Percentiles rank a stretch among this genome's conserved stretches.
Evolutionary conservation across 768 basidiomycete genomes (phyloP).

Genomic region (Pisolithus marmoratus): DNA sequence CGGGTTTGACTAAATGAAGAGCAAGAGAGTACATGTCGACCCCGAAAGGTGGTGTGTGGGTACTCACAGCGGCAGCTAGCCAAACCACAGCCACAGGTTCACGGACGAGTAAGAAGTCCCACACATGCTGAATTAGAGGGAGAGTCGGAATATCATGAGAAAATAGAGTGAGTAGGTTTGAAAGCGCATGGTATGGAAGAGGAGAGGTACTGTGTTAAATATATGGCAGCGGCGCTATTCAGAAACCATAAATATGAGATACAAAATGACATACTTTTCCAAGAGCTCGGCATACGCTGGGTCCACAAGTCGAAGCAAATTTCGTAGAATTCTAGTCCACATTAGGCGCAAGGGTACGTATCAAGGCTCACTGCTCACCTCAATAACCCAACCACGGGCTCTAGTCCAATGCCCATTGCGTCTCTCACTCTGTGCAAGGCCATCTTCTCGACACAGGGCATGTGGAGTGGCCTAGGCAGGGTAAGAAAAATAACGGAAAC

Average conservation of each 20-base stretch:
- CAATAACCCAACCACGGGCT: slow-evolving; percentile 78
- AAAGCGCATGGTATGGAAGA: slow-evolving; percentile 84
- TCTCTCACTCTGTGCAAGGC: slow-evolving; percentile 54
- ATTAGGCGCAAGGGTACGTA: background rate
- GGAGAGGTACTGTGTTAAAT: slow-evolving; percentile 51
- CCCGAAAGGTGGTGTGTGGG: background rate
- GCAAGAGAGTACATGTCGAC: no score
- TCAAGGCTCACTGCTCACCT: slow-evolving; percentile 35
- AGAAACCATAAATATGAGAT: background rate
- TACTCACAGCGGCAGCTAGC: slow-evolving; percentile 72
- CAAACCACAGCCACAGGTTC: slow-evolving; percentile 81
- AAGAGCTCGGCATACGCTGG: slow-evolving; percentile 63
- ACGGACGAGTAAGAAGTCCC: slow-evolving; percentile 81
- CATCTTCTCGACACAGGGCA: slow-evolving; percentile 42
- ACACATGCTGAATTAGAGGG: slow-evolving; percentile 85
- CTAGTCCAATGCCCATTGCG: slow-evolving; percentile 81
- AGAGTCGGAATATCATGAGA: slow-evolving; percentile 89
- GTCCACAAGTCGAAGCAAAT: slow-evolving; percentile 67
- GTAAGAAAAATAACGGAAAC: slow-evolving; percentile 79
- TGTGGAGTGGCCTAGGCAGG: slow-evolving; percentile 52
- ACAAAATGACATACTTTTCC: slow-evolving; percentile 44
- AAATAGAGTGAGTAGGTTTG: slow-evolving; percentile 86
- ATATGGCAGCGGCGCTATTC: background rate
- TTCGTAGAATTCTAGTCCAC: slow-evolving; percentile 11
- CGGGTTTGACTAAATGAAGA: no score